phyloP scores from a whole-genome alignment of 2,329 filamentous ascomycete species.

The Curvularia sp. region DNA sequence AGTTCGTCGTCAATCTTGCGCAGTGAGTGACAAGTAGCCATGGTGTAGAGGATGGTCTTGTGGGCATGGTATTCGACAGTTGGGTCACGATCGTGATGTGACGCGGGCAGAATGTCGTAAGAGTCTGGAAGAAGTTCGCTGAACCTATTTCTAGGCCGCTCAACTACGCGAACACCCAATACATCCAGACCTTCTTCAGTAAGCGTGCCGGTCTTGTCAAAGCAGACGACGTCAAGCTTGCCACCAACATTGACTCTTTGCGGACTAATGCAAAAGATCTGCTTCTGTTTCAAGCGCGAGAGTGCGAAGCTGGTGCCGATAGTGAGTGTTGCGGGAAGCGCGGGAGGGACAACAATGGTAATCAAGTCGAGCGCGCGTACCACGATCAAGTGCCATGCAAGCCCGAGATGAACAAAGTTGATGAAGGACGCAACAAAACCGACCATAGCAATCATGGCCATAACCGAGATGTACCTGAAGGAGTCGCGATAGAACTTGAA shows the following conservation, averaged over 20 bases:
- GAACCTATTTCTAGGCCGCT: slow-evolving; percentile 69
- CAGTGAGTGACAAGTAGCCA: slow-evolving; percentile 96
- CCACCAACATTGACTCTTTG: slow-evolving; percentile 96
- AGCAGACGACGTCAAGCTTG: slow-evolving; percentile 94
- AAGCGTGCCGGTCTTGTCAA: slow-evolving; percentile 98
- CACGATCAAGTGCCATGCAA: slow-evolving; percentile 90
- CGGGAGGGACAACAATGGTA: slow-evolving; percentile 95
- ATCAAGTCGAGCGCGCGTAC: slow-evolving; percentile 93
- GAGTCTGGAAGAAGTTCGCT: slow-evolving; percentile 76
- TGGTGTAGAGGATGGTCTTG: slow-evolving; percentile 83
- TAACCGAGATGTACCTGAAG: slow-evolving; percentile 96
- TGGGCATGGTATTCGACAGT: slow-evolving; percentile 67
- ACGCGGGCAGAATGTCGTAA: slow-evolving; percentile 63
- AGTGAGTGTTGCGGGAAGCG: slow-evolving; percentile 89
- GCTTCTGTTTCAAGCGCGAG: slow-evolving; percentile 80
- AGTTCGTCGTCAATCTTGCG: slow-evolving; percentile 86
- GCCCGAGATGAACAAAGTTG: slow-evolving; percentile 85
- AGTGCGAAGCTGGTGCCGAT: slow-evolving; percentile 97
- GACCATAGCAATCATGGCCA: slow-evolving; percentile 83
- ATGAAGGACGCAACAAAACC: slow-evolving; percentile 91
- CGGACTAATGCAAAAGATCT: slow-evolving; percentile 97
- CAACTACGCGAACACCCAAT: slow-evolving; percentile 82
- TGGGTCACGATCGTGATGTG: slow-evolving; percentile 64
- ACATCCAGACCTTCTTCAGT: slow-evolving; percentile 97
- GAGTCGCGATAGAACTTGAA: slow-evolving; percentile 99